phyloP scores from a whole-genome alignment of 169 alveolate genomes.

The Condylostoma magnum region DNA sequence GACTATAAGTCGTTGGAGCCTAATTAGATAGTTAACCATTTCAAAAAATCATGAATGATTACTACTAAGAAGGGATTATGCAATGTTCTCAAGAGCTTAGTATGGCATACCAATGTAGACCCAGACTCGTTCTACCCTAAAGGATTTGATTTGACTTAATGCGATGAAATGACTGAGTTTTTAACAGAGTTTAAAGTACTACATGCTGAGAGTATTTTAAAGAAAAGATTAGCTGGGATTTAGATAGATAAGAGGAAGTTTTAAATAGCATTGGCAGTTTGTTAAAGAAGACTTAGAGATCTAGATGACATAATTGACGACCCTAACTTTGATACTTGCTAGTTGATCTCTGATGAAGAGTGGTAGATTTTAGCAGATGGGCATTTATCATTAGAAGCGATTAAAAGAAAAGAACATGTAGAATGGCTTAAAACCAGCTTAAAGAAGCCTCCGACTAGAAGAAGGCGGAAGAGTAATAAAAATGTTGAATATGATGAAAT shows the following conservation, averaged over 20 bases:
- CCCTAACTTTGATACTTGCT: constrained; percentile 1
- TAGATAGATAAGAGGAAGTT: constrained; percentile 40
- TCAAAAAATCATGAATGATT: constrained; percentile 59
- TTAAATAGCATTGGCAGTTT: constrained; percentile 51
- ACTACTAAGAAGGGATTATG: constrained; percentile 85
- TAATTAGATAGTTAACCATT: constrained; percentile 73
- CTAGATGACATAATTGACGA: constrained; percentile 66
- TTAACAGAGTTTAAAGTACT: constrained; percentile 76
- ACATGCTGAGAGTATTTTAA: constrained; percentile 52
- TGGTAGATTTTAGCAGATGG: constrained; percentile 78
- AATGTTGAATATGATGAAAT: background rate
- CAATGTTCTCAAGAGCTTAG: constrained; percentile 62
- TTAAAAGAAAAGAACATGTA: constrained; percentile 54
- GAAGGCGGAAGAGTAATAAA: background rate
- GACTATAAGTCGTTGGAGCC: constrained; percentile 63
- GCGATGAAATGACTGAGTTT: constrained; percentile 79
- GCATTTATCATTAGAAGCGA: constrained; percentile 52
- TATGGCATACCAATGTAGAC: constrained; percentile 73
- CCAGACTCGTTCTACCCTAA: constrained; percentile 86
- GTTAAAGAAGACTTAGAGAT: constrained; percentile 57
- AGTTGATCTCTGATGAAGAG: constrained; percentile 65
- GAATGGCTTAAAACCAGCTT: constrained; percentile 42
- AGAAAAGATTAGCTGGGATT: constrained; percentile 33
- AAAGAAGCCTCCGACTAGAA: background rate
- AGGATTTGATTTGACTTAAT: constrained; percentile 78